Evolutionary conservation across 495 filamentous ascomycete genomes (phyloP).

Genomic region (Aspergillus ellipticus): DNA sequence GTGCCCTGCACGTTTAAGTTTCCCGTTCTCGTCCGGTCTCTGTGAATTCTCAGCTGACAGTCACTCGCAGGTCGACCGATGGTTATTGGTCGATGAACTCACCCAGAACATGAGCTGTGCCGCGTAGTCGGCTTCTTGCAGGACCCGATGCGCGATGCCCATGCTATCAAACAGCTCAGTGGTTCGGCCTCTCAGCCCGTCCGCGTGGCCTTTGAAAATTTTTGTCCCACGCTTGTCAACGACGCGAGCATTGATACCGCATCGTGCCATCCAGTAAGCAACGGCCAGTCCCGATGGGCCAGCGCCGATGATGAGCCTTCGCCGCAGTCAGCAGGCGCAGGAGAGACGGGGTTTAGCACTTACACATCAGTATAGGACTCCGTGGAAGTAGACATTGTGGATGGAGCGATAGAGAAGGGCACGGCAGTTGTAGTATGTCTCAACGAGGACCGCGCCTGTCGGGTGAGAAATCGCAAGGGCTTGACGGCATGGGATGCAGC

Average conservation of each 20-base stretch:
- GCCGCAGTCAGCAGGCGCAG: neutral
- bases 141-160: conserved; percentile 56
- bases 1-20: conserved; percentile 49
- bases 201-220: conserved; percentile 57
- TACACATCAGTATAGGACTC: conserved; percentile 9
- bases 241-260: conserved; percentile 55
- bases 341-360: neutral
- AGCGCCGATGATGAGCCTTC: conserved; percentile 56
- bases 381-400: neutral
- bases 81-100: neutral
- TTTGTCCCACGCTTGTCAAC: conserved; percentile 58
- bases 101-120: conserved; percentile 35
- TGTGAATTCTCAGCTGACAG: conserved; percentile 5
- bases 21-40: conserved; percentile 41
- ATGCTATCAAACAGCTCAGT: conserved; percentile 66
- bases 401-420: neutral
- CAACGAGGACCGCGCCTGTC: neutral
- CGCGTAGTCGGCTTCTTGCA: conserved; percentile 58
- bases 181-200: conserved; percentile 56
- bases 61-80: neutral
- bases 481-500: no score
- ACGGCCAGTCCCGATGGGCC: conserved; percentile 65
- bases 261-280: conserved; percentile 59
- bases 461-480: no score
- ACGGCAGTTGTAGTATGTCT: neutral